Base-by-base conservation (phyloP, 2,329 filamentous ascomycete species). In the Exophiala dermatitidis region DNA sequence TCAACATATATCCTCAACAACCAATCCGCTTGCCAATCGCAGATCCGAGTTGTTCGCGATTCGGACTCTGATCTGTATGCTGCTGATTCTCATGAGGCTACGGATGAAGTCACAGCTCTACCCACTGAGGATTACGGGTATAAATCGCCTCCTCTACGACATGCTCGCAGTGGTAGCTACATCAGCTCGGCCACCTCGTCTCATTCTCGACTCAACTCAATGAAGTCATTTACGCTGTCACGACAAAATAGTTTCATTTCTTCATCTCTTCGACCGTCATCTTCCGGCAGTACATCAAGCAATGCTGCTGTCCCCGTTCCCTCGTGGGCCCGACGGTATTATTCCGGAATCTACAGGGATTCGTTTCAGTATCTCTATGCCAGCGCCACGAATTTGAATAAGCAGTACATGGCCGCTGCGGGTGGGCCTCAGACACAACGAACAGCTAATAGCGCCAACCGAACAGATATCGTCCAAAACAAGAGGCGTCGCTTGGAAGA, bases 321-420 rank as follows among this genome's bases (percentile, higher is more conserved):
- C 1, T 67, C 71, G 5, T 79, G 76, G 67, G 71, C 69, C 38
- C 82, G 76, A 60, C 71, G 88, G 10, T 90, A 89, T 68, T 90
- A 90, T 66, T 64, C 62, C 7, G 61, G 61, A 33, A 50, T 59
- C 32, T 63, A 63, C 50, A 56, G 45, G 26, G 57, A 63, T 28
- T 58, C 60, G 2, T 62, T 63, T 38, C 52, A 58, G 10, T 56
- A 55, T 48, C 49, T 63, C 30, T 55, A 59, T 48, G 36, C 54
- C 28, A 61, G 48, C 40, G 46, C 46, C 26, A 59, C 60, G 29
- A 52, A 57, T 10, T 19, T 54, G 1, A 61, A 52, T 54, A 34
- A 57, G n/a, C 44, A 48, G 8, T 46, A 54, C 41, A 37, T 50
- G 40, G 53, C 57, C 12, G 37, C 37, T 32, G 34, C 46, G n/a